Evolutionary conservation across 2,329 filamentous ascomycete species (phyloP), one percentile per base, ranked within the genome.

Genomic region (Pseudogymnoascus sp.): DNA sequence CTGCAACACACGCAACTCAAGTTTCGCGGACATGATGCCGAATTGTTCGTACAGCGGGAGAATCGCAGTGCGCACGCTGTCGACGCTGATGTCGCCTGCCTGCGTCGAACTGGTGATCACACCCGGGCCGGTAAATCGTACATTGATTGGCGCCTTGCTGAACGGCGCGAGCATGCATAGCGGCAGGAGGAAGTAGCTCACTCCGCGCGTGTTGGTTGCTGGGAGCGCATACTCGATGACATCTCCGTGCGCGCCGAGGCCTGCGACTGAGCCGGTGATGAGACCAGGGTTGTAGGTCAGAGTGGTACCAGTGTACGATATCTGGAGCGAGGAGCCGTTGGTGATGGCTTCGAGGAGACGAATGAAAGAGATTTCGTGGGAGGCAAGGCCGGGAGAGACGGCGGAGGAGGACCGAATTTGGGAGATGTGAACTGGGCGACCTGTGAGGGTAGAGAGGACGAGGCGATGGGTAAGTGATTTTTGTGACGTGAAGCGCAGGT

Each of bases 261-360:
- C 91, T 19, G 89, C 81, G 24, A 89, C 86, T 56, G 87, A 89
- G 66, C 95, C 95, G 0, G 91, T 95, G 71, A 99, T 96, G 42
- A 99, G 81, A 37, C 95, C 95, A 0, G 95, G 95, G 68, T 90
- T 89, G 78, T 96, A 99, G 38, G 93, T 88, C 63, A 99, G 84
- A 1, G 91, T 93, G 0, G 95, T 97, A 73, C 95, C 95, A 1
- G 92, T 97, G 78, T 96, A 95, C 10, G 92, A 96, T 70, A 99
- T 96, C 72, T 97, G 93, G 78, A 97, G 91, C 63, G 89, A 87
- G 64, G 90, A 90, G 77, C 95, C 95, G 80, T 99, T 99, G 72
- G 95, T 99, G 71, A 99, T 83, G 69, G 91, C 84, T 76, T 97
- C 95, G 72, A 99, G 87, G 16, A 99, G 89, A 64, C 95, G 93